phyloP scores from a whole-genome alignment of 2,329 filamentous ascomycete genomes.

The Xylariales sp. region DNA sequence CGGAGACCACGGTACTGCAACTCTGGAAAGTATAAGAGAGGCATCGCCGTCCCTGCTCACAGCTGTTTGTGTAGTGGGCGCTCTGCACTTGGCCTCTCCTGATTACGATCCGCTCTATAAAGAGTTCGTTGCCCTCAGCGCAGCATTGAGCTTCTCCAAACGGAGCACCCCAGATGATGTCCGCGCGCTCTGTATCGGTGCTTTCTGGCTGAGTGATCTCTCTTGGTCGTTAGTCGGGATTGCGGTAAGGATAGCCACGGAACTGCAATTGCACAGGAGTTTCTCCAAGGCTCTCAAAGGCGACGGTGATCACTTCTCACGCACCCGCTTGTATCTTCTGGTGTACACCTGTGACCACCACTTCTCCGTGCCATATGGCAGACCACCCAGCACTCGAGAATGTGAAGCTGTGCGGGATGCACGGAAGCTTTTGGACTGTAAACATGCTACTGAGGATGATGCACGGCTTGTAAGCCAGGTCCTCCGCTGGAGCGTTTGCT shows the following conservation, averaged over 20 bases:
- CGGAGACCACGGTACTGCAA: slow-evolving; percentile 39
- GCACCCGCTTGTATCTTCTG: slow-evolving; percentile 57
- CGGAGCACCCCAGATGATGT: slow-evolving; percentile 54
- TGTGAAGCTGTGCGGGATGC: slow-evolving; percentile 9
- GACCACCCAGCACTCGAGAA: slow-evolving; percentile 14
- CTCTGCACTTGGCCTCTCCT: slow-evolving; percentile 37
- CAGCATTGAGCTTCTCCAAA: slow-evolving; percentile 15
- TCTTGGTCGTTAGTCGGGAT: slow-evolving; percentile 54
- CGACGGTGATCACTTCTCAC: slow-evolving; percentile 43
- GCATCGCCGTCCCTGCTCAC: slow-evolving; percentile 50
- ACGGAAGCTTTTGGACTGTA: slow-evolving; percentile 9
- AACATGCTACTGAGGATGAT: slow-evolving; percentile 13
- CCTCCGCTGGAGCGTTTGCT: slow-evolving; percentile 11
- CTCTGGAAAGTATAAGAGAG: slow-evolving; percentile 46
- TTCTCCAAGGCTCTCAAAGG: slow-evolving; percentile 44
- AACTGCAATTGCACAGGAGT: slow-evolving; percentile 51
- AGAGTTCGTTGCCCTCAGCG: slow-evolving; percentile 6
- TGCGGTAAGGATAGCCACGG: slow-evolving; percentile 53
- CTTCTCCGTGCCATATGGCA: slow-evolving; percentile 55
- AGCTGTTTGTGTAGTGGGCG: slow-evolving; percentile 52
- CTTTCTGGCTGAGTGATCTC: slow-evolving; percentile 59
- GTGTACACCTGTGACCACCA: slow-evolving; percentile 64
- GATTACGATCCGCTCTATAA: slow-evolving; percentile 7
- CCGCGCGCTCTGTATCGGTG: slow-evolving; percentile 56
- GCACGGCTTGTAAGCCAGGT: slow-evolving; percentile 15